A percentile compares a stretch with the other conserved stretches of the same genome.
Evolutionary conservation across 106 monocot species (phyloP).

Genomic region (Dendrobium officinale): DNA sequence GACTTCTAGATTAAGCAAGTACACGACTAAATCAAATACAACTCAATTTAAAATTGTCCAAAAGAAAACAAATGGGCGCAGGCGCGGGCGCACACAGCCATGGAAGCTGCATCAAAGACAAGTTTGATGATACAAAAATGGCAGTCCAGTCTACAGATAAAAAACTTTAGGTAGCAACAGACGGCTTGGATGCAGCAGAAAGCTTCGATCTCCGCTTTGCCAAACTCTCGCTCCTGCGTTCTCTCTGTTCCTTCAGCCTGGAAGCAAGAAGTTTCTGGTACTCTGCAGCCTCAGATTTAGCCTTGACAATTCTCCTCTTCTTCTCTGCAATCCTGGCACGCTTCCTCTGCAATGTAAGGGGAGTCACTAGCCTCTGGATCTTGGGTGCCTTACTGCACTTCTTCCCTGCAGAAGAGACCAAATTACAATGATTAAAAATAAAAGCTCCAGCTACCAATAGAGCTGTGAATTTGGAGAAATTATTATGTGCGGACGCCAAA

Average conservation of each 20-base stretch:
- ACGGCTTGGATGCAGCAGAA: constrained; percentile 20
- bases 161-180: constrained; percentile 4
- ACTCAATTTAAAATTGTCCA: too few species aligned
- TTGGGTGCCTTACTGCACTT: constrained; percentile 22
- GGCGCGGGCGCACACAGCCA: too few species aligned
- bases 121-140: too few species aligned
- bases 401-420: constrained; percentile 10
- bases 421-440: too few species aligned
- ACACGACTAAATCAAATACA: too few species aligned
- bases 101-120: too few species aligned
- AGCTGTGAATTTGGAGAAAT: too few species aligned
- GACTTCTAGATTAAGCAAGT: too few species aligned
- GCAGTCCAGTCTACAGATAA: too few species aligned
- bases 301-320: constrained; percentile 27
- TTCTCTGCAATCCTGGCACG: constrained; percentile 21
- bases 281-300: constrained; percentile 24
- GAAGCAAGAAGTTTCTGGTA: constrained; percentile 28
- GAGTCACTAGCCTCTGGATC: constrained; percentile 31
- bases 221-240: constrained; percentile 25
- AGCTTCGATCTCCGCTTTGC: constrained; percentile 24
- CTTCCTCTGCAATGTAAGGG: constrained; percentile 23
- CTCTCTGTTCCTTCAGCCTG: constrained; percentile 28
- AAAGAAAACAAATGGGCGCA: too few species aligned
- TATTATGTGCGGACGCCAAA: too few species aligned
- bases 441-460: too few species aligned